phyloP scores from a whole-genome alignment of 2,329 filamentous ascomycete species.

The Knoxdaviesia capensis region DNA sequence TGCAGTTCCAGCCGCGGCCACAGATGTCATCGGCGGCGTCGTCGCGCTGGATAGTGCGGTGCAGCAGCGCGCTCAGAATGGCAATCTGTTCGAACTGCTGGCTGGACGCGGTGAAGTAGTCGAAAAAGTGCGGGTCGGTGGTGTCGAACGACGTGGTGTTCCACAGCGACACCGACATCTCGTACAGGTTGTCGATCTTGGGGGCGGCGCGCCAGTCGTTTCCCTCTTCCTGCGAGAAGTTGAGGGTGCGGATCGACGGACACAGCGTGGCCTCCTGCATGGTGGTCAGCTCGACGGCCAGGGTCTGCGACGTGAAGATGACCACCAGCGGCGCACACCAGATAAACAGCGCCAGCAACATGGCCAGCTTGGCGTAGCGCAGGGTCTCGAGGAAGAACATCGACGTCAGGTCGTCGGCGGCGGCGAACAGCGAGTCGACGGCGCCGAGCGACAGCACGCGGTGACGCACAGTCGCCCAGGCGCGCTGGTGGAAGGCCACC shows the following conservation, averaged over 20 bases:
- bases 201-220: constrained; percentile 14
- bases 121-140: constrained; percentile 10
- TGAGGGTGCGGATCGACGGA: constrained; percentile 11
- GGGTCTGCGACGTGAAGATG: constrained; percentile 17
- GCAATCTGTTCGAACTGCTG: constrained; percentile 10
- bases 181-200: constrained; percentile 9
- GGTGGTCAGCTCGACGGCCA: constrained; percentile 11
- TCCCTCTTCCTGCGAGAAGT: constrained; percentile 14
- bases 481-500: constrained; percentile 8
- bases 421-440: constrained; percentile 13
- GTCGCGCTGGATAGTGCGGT: constrained; percentile 7
- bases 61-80: constrained; percentile 9
- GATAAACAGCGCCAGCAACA: constrained; percentile 14
- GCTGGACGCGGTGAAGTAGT: constrained; percentile 12
- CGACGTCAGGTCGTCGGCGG: constrained; percentile 12
- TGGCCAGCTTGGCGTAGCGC: constrained; percentile 12
- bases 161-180: constrained; percentile 12
- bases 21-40: constrained; percentile 13
- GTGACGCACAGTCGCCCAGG: constrained; percentile 8
- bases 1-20: constrained; percentile 15
- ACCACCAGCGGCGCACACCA: constrained; percentile 18
- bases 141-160: constrained; percentile 11
- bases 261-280: constrained; percentile 10
- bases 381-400: constrained; percentile 12
- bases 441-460: constrained; percentile 7